Evolutionary conservation across 2,329 filamentous ascomycete species (phyloP).

Genomic region (Periconia sp.): DNA sequence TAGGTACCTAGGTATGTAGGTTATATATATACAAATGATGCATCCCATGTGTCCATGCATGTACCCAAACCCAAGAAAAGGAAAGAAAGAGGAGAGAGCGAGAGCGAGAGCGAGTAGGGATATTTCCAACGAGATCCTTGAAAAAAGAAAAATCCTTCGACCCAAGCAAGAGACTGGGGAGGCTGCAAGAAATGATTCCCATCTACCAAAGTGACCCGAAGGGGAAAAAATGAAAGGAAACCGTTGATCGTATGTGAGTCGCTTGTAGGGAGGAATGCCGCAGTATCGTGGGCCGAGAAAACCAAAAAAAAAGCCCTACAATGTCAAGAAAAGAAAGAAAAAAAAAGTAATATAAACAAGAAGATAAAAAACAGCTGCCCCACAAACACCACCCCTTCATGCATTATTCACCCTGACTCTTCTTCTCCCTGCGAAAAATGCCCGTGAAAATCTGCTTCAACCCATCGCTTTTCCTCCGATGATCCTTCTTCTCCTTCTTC

Average conservation of each 20-base stretch:
- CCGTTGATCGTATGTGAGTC: background rate
- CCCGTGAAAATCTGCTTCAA: constrained; percentile 6
- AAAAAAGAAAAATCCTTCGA: too few relatives aligned
- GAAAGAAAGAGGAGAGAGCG: too few relatives aligned
- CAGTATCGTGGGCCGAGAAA: too few relatives aligned
- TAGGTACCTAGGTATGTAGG: too few relatives aligned
- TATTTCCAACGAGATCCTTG: too few relatives aligned
- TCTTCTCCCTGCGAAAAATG: constrained; percentile 9
- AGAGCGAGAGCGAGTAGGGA: too few relatives aligned
- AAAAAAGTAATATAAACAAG: background rate
- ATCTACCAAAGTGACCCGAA: background rate
- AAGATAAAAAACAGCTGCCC: background rate
- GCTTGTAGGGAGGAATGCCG: too few relatives aligned
- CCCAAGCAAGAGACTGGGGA: too few relatives aligned
- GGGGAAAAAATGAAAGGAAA: background rate
- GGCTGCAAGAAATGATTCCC: too few relatives aligned
- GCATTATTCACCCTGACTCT: background rate
- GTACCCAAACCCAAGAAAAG: too few relatives aligned
- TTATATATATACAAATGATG: too few relatives aligned
- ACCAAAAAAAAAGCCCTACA: background rate
- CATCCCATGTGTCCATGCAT: background rate
- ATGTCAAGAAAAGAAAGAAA: too few relatives aligned
- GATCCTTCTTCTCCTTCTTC: constrained; percentile 7
- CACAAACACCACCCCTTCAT: background rate
- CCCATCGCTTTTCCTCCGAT: constrained; percentile 7